Conservation (phyloP, 345 rosid species). For the Turnera subulata region DNA sequence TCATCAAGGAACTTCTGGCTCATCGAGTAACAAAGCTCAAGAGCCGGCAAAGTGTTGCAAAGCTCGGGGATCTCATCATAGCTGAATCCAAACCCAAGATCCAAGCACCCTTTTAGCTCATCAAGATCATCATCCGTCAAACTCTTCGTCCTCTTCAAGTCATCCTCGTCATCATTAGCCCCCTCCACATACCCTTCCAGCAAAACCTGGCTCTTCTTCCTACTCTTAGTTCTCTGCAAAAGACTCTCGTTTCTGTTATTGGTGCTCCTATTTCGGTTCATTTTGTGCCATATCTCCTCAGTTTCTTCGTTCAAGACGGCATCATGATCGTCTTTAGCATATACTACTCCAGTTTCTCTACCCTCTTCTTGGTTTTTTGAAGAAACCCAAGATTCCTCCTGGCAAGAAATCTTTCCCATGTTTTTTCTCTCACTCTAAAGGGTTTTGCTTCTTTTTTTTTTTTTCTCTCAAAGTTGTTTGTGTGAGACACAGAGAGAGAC, state of each 20-base stretch:
- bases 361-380: background rate
- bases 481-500: conserved; percentile 1
- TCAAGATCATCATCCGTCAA: conserved; percentile 91
- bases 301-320: conserved; percentile 9
- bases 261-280: conserved; percentile 10
- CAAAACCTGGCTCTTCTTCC: conserved; percentile 78
- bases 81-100: conserved; percentile 90
- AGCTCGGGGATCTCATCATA: conserved; percentile 98
- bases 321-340: background rate
- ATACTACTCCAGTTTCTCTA: background rate
- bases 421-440: background rate
- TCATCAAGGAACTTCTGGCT: conserved; percentile 85
- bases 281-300: conserved; percentile 17
- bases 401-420: conserved; percentile 3
- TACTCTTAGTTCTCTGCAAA: conserved; percentile 3
- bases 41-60: conserved; percentile 94
- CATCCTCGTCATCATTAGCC: conserved; percentile 34
- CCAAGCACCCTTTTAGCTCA: conserved; percentile 90
- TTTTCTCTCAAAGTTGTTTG: conserved; percentile 7
- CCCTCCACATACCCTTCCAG: conserved; percentile 74
- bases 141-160: conserved; percentile 77
- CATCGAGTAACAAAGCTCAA: conserved; percentile 95
- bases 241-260: background rate
- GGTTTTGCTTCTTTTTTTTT: background rate
- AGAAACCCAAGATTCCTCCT: conserved; percentile 16